A percentile compares a stretch with the other conserved stretches of the same genome.
These are phyloP conservation scores for Sclerotinia sclerotiorum DNA, from an alignment of 2,329 filamentous ascomycete genomes.

Conservation along the genomic window DNA sequence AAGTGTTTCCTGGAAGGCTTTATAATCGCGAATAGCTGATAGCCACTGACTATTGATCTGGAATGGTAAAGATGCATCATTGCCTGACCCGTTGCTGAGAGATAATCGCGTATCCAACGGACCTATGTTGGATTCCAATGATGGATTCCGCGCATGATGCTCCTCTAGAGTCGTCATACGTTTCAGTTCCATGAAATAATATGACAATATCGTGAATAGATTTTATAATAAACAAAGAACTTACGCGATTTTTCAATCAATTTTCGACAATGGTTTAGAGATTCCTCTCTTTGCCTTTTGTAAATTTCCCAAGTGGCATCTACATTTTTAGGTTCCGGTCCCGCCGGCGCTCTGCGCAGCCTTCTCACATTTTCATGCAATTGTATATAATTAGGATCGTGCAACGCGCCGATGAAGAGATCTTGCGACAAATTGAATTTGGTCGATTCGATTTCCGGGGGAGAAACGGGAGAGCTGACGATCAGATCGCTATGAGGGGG, in stretches of 20 bases:
- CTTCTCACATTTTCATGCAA: constrained; percentile 36
- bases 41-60: constrained; percentile 40
- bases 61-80: constrained; percentile 36
- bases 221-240: constrained; percentile 4
- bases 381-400: constrained; percentile 38
- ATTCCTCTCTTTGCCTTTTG: constrained; percentile 45
- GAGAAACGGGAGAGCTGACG: constrained; percentile 26
- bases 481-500: constrained; percentile 30
- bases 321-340: constrained; percentile 39
- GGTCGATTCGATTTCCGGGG: constrained; percentile 31
- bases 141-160: constrained; percentile 28
- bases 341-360: constrained; percentile 31
- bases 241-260: constrained; percentile 46
- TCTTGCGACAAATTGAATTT: constrained; percentile 35
- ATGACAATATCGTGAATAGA: background rate
- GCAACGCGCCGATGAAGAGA: constrained; percentile 29
- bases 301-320: constrained; percentile 50
- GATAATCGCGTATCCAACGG: constrained; percentile 33
- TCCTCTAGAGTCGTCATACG: constrained; percentile 23
- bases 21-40: constrained; percentile 48
- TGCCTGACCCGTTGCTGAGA: constrained; percentile 30
- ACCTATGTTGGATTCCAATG: constrained; percentile 32
- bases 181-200: constrained; percentile 4
- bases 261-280: constrained; percentile 44
- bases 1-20: constrained; percentile 45